These are phyloP conservation scores for Agaricus blazei DNA, from an alignment of 768 basidiomycete genomes.

Conservation along the genomic window DNA sequence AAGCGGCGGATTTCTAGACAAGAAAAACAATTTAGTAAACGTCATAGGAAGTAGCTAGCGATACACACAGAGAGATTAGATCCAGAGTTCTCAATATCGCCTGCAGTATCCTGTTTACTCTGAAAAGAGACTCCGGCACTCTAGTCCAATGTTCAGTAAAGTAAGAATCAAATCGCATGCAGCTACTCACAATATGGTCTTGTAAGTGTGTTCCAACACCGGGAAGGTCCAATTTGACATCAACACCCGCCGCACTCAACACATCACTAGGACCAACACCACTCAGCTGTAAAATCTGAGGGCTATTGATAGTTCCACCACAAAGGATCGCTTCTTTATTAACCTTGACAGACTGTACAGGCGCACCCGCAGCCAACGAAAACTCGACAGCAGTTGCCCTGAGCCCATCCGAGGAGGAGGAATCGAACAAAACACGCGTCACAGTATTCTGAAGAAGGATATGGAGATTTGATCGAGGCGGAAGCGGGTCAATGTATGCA, in stretches of 20 bases:
- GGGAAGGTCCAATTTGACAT: conserved; percentile 41
- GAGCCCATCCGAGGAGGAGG: conserved; percentile 40
- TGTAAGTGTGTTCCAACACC: conserved; percentile 60
- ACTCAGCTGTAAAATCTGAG: conserved; percentile 50
- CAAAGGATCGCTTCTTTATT: conserved; percentile 57
- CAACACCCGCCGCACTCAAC: conserved; percentile 39
- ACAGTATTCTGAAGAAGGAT: conserved; percentile 59
- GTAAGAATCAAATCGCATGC: not conserved
- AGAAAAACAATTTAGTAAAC: not conserved
- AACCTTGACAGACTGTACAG: conserved; percentile 40
- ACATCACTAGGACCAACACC: conserved; percentile 57
- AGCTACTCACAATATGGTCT: conserved; percentile 34
- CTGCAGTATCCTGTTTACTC: conserved; percentile 22
- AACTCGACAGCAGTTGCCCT: conserved; percentile 36
- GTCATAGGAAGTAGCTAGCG: not conserved
- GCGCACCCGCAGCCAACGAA: conserved; percentile 21
- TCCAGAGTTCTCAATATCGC: conserved; percentile 19
- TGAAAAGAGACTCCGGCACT: conserved; percentile 19
- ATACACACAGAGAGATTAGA: conserved; percentile 24
- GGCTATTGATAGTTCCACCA: conserved; percentile 47
- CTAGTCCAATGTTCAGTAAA: conserved; percentile 6
- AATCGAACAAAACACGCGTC: conserved; percentile 45
- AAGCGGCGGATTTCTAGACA: conserved; percentile 27
- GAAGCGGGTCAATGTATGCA: conserved; percentile 62
- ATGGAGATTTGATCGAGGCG: conserved; percentile 57